These are phyloP conservation scores for Macrophomina phaseolina DNA, from an alignment of 2,329 filamentous ascomycete genomes.

Conservation along the genomic window DNA sequence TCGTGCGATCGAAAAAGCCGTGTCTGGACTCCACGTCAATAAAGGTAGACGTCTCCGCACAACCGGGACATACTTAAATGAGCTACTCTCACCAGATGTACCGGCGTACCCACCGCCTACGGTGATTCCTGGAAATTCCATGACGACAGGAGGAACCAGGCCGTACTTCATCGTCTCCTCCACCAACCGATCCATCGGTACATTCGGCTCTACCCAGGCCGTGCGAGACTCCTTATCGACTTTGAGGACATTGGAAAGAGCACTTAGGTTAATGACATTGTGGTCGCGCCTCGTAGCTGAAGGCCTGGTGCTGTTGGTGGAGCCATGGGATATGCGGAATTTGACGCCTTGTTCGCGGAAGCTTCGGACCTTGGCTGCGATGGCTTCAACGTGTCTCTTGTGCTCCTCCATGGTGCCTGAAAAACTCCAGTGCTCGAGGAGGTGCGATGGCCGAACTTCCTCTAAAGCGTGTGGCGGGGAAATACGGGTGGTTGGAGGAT, in stretches of 20 bases:
- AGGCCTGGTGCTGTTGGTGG: conserved; percentile 75
- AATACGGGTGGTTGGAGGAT: neutral
- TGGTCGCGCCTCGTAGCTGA: conserved; percentile 31
- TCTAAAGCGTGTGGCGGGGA: neutral
- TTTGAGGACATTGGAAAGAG: conserved; percentile 65
- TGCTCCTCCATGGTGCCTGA: conserved; percentile 45
- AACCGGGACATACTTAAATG: conserved; percentile 62
- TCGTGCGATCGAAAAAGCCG: conserved; percentile 66
- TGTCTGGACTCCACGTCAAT: neutral
- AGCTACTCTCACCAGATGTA: conserved; percentile 71
- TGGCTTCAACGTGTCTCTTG: conserved; percentile 47
- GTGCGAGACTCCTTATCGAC: conserved; percentile 61
- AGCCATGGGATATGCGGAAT: conserved; percentile 77
- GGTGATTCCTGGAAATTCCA: conserved; percentile 76
- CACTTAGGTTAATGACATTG: conserved; percentile 68
- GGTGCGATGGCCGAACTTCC: neutral
- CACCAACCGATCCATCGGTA: conserved; percentile 69
- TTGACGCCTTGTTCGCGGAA: conserved; percentile 61
- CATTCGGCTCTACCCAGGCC: conserved; percentile 72
- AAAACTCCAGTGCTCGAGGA: neutral
- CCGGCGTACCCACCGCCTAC: conserved; percentile 72
- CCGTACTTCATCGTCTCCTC: conserved; percentile 60
- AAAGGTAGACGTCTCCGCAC: neutral
- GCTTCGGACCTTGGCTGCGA: conserved; percentile 53
- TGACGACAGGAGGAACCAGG: conserved; percentile 69